Evolutionary conservation across 2,329 filamentous ascomycete genomes (phyloP), one percentile per base, ranked within the genome.

Genomic region (Fusarium tjaetaba): DNA sequence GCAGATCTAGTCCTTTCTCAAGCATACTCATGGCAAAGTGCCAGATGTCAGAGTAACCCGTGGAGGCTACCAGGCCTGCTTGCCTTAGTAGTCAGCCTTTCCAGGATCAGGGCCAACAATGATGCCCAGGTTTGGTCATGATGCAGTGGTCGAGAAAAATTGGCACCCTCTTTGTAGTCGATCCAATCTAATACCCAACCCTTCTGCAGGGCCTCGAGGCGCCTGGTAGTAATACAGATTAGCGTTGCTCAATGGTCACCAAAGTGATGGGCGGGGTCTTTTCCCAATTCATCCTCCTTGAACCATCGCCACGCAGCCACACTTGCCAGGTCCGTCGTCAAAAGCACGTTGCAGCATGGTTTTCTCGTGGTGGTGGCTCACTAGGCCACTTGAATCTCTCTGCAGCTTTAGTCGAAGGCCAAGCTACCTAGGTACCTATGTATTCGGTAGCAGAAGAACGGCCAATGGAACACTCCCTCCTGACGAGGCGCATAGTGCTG

Each of bases 71-170:
- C 53, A 57, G 39, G 41, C 42, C 61, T 45, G 24, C 45, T 59
- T 41, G 65, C 55, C 63, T 51, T 34, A 24, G 30, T 57, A 57
- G 41, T 57, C 64, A 62, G 41, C 42, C 56, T 61, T 67, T 53
- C 28, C 43, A 65, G 61, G 46, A 42, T 26, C 45, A 63, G 58
- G 42, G 32, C 20, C 39, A 63, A 59, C 65, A 63, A 74, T 74
- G 72, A 74, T 74, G 72, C 49, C 57, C 41, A 41, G 52, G 45
- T 72, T 70, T 68, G 60, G 71, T 74, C 72, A 74, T 72, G 57
- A 60, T 74, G 71, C 61, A 61, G 72, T 57, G 59, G 68, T 46
- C 14, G 20, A 70, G 52, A 48, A 49, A 51, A 59, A 28, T 49
- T 61, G 42, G 71, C 59, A 71, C 34, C 43, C 18, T 58, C 36